These are phyloP conservation scores for Monascus ruber DNA, from an alignment of 2,329 filamentous ascomycete genomes.

Conservation along the genomic window DNA sequence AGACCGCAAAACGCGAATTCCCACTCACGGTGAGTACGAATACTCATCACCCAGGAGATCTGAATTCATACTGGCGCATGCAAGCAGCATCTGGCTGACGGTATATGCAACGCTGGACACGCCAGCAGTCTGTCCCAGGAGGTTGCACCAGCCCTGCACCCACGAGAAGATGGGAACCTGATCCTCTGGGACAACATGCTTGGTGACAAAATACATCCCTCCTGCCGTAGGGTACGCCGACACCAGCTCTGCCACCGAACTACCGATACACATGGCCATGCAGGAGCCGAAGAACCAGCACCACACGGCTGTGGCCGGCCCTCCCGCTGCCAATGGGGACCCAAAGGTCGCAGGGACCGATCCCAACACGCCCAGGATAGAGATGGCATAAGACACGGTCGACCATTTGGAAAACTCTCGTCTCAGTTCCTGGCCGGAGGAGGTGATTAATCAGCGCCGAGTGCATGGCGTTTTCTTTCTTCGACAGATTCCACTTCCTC, in stretches of 20 bases:
- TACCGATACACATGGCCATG: slow-evolving; percentile 54
- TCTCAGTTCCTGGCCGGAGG: slow-evolving; percentile 40
- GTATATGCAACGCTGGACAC: slow-evolving; percentile 53
- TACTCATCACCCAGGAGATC: slow-evolving; percentile 39
- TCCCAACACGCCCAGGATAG: slow-evolving; percentile 53
- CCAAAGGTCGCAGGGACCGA: slow-evolving; percentile 55
- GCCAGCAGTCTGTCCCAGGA: slow-evolving; percentile 52
- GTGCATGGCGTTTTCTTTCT: too few relatives aligned
- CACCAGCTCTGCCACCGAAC: slow-evolving; percentile 54
- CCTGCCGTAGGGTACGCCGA: slow-evolving; percentile 57
- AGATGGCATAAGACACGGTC: slow-evolving; percentile 55
- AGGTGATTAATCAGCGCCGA: too few relatives aligned
- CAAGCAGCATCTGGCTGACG: slow-evolving; percentile 53
- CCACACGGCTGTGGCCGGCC: slow-evolving; percentile 54
- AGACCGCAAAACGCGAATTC: background rate
- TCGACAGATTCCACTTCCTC: too few relatives aligned
- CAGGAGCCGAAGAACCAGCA: slow-evolving; percentile 53
- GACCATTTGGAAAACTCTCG: slow-evolving; percentile 58
- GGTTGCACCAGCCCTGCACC: slow-evolving; percentile 58
- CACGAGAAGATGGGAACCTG: slow-evolving; percentile 53
- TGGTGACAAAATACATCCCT: slow-evolving; percentile 59
- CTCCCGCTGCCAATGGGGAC: slow-evolving; percentile 46
- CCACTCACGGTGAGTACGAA: slow-evolving; percentile 45
- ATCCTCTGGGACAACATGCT: slow-evolving; percentile 50
- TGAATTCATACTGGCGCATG: slow-evolving; percentile 51